Percentiles rank a stretch among this genome's conserved stretches.
Evolutionary conservation across 2,329 filamentous ascomycete genomes (phyloP).

Genomic region (Dryadomyces quercivorus): DNA sequence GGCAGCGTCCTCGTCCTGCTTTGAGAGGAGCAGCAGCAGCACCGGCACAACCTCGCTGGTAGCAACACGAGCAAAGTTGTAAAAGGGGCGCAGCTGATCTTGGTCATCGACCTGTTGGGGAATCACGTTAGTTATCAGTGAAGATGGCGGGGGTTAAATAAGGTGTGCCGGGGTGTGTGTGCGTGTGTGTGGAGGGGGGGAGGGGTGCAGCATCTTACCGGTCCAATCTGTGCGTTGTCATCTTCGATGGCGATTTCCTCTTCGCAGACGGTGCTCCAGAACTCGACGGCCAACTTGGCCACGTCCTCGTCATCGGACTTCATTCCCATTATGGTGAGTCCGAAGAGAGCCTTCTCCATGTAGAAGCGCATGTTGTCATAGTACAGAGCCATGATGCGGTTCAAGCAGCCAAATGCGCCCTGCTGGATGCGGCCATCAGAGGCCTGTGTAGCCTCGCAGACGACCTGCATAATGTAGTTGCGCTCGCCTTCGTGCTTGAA

Average conservation of each 20-base stretch:
- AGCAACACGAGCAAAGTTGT: slow-evolving; percentile 89
- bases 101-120: slow-evolving; percentile 46
- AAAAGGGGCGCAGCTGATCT: slow-evolving; percentile 80
- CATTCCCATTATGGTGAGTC: slow-evolving; percentile 95
- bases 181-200: too few relatives aligned
- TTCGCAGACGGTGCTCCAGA: slow-evolving; percentile 99
- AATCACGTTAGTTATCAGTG: slow-evolving; percentile 6
- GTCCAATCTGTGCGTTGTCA: slow-evolving; percentile 68
- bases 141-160: not conserved
- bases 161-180: not conserved
- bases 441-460: slow-evolving; percentile 96
- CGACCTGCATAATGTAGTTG: slow-evolving; percentile 99
- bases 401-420: slow-evolving; percentile 90
- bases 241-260: slow-evolving; percentile 98
- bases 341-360: slow-evolving; percentile 99
- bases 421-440: slow-evolving; percentile 85
- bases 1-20: slow-evolving; percentile 92
- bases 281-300: slow-evolving; percentile 93
- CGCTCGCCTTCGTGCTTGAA: slow-evolving; percentile 98
- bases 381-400: slow-evolving; percentile 97
- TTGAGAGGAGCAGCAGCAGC: slow-evolving; percentile 75
- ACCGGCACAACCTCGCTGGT: slow-evolving; percentile 91
- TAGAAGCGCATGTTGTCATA: slow-evolving; percentile 99
- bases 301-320: slow-evolving; percentile 97
- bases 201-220: not conserved